Evolutionary conservation across 306 rosid species (phyloP), one percentile per base, ranked within the genome.

Genomic region (Prunus kanzakura): DNA sequence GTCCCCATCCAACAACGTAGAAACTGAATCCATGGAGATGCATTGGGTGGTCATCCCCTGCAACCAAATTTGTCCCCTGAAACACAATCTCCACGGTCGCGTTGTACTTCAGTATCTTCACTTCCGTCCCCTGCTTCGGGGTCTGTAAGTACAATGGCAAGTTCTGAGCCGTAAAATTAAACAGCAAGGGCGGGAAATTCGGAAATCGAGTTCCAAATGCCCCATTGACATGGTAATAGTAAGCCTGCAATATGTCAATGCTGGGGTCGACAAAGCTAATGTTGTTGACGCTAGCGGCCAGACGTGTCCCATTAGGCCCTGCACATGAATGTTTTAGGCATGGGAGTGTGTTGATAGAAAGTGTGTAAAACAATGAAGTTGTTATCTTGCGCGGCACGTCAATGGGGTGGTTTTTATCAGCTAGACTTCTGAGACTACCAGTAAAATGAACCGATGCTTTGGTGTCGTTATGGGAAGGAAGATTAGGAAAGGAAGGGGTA

Each of bases 1-100:
- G 63, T 4, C 82, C 82, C 19, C 10, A 18, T 10, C 79, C 82
- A 14, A 82, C 77, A 0, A 78, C 80, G 14, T 73, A 82, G 77
- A 82, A 82, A 46, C 79, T 68, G 32, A 12, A 78, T 4, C 86
- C 82, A 69, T 78, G 86, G 8, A 82, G 74, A 74, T 82, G 85
- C 79, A 82, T 77, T 6, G 85, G 85, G 77, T 82, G 85, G 18
- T 77, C 79, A 67, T 30, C 72, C 30, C 79, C 82, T 13, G 45
- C 76, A n/a, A 67, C 60, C 74, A 82, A 14, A 72, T 52, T 77
- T 8, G 85, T 77, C 60, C 78, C 85, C 27, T 82, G 85, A 27
- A 82, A 72, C 16, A 77, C 82, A 72, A 82, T 19, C 70, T 82
- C 82, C 67, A 82, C 85, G 0, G 64, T 72, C 2, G 78, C 15